phyloP scores from a whole-genome alignment of 345 rosid genomes.

The Murraya paniculata region DNA sequence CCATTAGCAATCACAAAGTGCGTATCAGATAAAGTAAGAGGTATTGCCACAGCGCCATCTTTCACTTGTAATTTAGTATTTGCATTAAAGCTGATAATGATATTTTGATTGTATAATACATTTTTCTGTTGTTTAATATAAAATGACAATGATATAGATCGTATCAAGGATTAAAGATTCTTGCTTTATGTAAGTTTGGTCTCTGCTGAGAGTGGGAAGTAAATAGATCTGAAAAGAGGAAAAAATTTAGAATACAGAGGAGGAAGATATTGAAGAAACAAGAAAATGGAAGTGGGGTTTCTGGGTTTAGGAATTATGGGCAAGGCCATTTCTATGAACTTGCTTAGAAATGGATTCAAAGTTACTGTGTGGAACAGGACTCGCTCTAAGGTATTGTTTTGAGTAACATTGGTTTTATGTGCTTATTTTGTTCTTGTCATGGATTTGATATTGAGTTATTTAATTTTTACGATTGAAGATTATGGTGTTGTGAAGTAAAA shows the following conservation, averaged over 20 bases:
- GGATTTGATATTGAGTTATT: neutral
- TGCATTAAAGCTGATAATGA: neutral
- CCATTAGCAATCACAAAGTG: neutral
- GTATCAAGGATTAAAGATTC: neutral
- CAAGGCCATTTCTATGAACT: conserved; percentile 86
- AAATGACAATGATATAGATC: neutral
- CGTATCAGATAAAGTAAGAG: neutral
- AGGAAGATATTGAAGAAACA: conserved; percentile 8
- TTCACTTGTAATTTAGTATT: neutral
- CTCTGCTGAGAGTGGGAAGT: neutral
- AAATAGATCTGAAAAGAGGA: neutral
- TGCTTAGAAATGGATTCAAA: conserved; percentile 75
- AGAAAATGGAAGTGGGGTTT: conserved; percentile 85
- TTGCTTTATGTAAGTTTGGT: neutral
- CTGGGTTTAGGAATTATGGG: conserved; percentile 98
- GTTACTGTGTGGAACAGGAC: conserved; percentile 98
- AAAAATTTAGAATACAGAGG: neutral
- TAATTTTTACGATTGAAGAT: neutral
- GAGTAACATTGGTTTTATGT: neutral
- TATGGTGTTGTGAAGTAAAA: neutral
- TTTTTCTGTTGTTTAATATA: neutral
- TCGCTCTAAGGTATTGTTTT: conserved; percentile 69
- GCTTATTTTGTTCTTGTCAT: neutral
- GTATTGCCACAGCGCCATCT: neutral
- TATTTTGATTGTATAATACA: neutral